phyloP scores from a whole-genome alignment of 768 basidiomycete genomes.

The Leccinum variicolor region DNA sequence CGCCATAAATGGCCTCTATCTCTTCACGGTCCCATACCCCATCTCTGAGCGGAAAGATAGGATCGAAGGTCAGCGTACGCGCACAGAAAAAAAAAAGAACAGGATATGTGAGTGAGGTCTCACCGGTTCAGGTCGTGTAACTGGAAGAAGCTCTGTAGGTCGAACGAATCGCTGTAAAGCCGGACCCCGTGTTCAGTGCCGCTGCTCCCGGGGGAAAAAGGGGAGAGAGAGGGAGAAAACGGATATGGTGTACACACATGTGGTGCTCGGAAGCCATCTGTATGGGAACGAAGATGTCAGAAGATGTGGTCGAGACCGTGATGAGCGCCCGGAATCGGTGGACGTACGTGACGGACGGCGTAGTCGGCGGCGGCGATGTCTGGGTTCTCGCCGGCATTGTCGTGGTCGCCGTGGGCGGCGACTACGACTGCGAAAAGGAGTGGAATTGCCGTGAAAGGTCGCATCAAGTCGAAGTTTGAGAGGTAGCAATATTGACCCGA shows the following conservation, averaged over 20 bases:
- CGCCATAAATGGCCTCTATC: conserved; percentile 94
- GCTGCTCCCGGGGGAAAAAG: neutral
- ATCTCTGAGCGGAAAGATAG: conserved; percentile 45
- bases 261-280: conserved; percentile 92
- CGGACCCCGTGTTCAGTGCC: neutral
- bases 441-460: conserved; percentile 42
- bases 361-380: conserved; percentile 53
- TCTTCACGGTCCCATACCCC: conserved; percentile 82
- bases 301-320: conserved; percentile 1
- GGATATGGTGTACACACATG: conserved; percentile 47
- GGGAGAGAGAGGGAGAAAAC: neutral
- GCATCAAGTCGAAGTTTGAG: conserved; percentile 39
- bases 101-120: conserved; percentile 12
- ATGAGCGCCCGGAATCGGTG: conserved; percentile 5
- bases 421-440: conserved; percentile 33
- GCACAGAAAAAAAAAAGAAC: neutral
- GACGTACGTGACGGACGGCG: conserved; percentile 86
- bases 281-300: conserved; percentile 13
- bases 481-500: neutral
- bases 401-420: conserved; percentile 63
- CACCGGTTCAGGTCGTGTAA: conserved; percentile 90
- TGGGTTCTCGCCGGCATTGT: conserved; percentile 53
- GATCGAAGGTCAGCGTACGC: neutral
- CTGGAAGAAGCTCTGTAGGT: conserved; percentile 86
- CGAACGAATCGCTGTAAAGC: conserved; percentile 71